Evolutionary conservation across 345 rosid genomes (phyloP).

Genomic region (Durio zibethinus): DNA sequence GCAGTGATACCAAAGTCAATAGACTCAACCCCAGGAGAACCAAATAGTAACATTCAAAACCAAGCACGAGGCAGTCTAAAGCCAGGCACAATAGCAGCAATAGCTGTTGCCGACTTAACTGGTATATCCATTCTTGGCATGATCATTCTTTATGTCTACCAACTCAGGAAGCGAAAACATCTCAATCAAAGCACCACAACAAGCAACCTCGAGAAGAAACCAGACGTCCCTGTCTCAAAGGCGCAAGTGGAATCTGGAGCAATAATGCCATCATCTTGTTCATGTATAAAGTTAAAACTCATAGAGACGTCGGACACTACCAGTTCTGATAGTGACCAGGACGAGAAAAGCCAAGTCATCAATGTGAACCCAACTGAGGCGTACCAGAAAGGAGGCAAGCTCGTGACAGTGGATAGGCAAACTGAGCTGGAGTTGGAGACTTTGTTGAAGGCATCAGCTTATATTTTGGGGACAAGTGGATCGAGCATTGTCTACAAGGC

Average conservation of each 20-base stretch:
- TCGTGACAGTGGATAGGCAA: conserved; percentile 68
- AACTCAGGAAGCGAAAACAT: conserved; percentile 48
- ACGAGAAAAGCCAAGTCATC: conserved; percentile 16
- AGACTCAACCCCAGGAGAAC: conserved; percentile 27
- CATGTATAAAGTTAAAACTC: conserved; percentile 48
- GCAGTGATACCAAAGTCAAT: conserved; percentile 73
- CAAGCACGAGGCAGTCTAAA: conserved; percentile 48
- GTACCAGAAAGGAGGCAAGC: conserved; percentile 37
- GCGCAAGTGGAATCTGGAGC: conserved; percentile 14
- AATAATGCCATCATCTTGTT: conserved; percentile 31
- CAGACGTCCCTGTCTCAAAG: conserved; percentile 29
- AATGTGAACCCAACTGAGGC: conserved; percentile 16
- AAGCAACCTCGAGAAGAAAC: conserved; percentile 22
- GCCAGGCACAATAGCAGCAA: conserved; percentile 64
- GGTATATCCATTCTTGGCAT: conserved; percentile 60
- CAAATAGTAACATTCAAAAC: conserved; percentile 1
- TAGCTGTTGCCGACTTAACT: conserved; percentile 56
- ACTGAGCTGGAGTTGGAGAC: conserved; percentile 70
- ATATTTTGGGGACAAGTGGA: conserved; percentile 60
- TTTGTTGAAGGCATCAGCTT: conserved; percentile 79
- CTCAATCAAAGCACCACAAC: conserved; percentile 11
- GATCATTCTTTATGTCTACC: conserved; percentile 63
- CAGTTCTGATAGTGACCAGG: conserved; percentile 55
- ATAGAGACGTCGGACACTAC: conserved; percentile 38
- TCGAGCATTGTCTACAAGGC: conserved; percentile 81